phyloP scores from a whole-genome alignment of 1,139 yeast species.

The Debaryomycetaceae sp. region DNA sequence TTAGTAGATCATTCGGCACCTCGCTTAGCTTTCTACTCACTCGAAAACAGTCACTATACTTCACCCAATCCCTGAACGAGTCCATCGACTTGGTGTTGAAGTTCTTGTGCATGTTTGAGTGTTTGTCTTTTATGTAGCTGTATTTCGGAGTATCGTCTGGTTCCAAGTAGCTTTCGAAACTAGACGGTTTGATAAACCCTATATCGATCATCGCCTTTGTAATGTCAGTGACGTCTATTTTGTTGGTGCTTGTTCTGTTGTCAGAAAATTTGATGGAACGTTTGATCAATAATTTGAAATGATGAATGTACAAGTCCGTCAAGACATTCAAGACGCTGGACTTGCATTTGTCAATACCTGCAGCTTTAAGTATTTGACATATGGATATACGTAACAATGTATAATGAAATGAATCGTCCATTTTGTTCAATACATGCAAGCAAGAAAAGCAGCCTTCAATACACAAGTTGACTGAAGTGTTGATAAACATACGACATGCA shows the following conservation, averaged over 20 bases:
- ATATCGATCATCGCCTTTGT: slow-evolving; percentile 56
- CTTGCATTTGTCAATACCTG: slow-evolving; percentile 70
- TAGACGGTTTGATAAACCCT: slow-evolving; percentile 49
- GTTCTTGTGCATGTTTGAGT: slow-evolving; percentile 8
- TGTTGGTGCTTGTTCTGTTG: slow-evolving; percentile 10
- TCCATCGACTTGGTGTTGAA: slow-evolving; percentile 40
- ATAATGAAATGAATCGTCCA: slow-evolving; percentile 48
- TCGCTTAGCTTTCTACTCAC: slow-evolving; percentile 26
- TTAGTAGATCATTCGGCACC: slow-evolving; percentile 29
- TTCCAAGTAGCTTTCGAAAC: slow-evolving; percentile 12
- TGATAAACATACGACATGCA: not conserved
- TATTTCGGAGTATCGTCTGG: slow-evolving; percentile 14
- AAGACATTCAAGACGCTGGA: slow-evolving; percentile 59
- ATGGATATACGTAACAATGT: slow-evolving; percentile 60
- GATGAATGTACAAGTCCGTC: slow-evolving; percentile 60
- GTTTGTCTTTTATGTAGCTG: slow-evolving; percentile 4
- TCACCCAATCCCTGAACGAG: slow-evolving; percentile 36
- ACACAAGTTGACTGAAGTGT: not conserved
- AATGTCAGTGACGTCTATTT: slow-evolving; percentile 53
- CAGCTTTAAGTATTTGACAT: slow-evolving; percentile 62
- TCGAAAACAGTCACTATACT: slow-evolving; percentile 24
- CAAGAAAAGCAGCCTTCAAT: not conserved
- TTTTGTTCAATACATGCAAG: slow-evolving; percentile 3
- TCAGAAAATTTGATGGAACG: slow-evolving; percentile 30
- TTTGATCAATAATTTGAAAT: slow-evolving; percentile 43